Base-by-base conservation (phyloP, 176 grass and related monocot species). In the Aegilops tauschii region DNA sequence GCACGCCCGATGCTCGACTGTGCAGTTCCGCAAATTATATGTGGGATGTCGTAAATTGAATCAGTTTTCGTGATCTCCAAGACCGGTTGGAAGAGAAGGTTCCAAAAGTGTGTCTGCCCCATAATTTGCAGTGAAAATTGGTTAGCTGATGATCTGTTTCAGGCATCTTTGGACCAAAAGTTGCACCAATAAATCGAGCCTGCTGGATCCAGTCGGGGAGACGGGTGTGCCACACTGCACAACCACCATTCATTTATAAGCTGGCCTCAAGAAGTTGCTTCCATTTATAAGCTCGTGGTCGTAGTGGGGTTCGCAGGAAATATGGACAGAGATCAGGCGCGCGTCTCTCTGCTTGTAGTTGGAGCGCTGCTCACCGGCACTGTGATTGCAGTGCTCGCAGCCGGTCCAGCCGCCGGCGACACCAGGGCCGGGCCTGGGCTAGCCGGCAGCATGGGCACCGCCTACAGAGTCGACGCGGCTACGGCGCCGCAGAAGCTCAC, bases 91-190 rank as follows among this genome's bases (percentile, higher is more conserved):
- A 34, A 23, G 11, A 65, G 30, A 65, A 37, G 29, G 6, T 23
- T 23, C 21, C 23, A 44, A 86, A 59, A 71, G 25, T 45, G 17
- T 44, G 49, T 32, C 65, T 36, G 36, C 21, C 29, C 14, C 80
- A 77, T 77, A 34, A 88, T 78, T 49, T 52, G 80, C 63, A 76
- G 36, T 44, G 21, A 83, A 78, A 78, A 20, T 62, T 62, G 50
- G 80, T 88, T 88, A 37, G 86, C 31, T 31, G 50, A 70, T 78
- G 39, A 72, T n/a, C 17, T 54, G 39, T 31, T 37, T 21, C 18
- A 39, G 31, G 7, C 1, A 35, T 20, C 8, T 61, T 61, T 30
- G 11, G 12, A 40, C n/a, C 37, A 20, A 73, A 86, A 72, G 56
- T 52, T 74, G 61, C 73, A 54, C 30, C 12, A 68, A 37, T 62